Conservation (phyloP, 2,329 filamentous ascomycete species). For the Drechmeria coniospora region DNA sequence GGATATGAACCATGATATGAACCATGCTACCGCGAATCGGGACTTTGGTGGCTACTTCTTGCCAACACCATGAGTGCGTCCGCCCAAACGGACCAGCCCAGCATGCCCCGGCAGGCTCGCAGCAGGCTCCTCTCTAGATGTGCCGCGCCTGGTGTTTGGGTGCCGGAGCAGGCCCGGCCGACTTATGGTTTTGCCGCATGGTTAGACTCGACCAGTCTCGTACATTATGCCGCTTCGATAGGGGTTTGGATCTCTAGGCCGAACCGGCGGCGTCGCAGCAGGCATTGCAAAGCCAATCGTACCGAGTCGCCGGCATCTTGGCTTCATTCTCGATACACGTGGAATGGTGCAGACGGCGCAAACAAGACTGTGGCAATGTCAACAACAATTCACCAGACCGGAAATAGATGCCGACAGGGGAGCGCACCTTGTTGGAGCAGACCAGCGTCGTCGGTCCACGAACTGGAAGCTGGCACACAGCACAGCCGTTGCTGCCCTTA, state of each 20-base stretch:
- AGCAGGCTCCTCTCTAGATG: too few relatives aligned
- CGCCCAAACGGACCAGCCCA: too few relatives aligned
- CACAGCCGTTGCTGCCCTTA: slow-evolving; percentile 29
- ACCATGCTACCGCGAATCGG: too few relatives aligned
- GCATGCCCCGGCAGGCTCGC: too few relatives aligned
- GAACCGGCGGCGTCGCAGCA: slow-evolving; percentile 15
- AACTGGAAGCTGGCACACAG: slow-evolving; percentile 31
- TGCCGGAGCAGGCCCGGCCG: too few relatives aligned
- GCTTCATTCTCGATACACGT: slow-evolving; percentile 25
- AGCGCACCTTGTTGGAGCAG: slow-evolving; percentile 33
- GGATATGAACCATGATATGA: too few relatives aligned
- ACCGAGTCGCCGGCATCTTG: slow-evolving; percentile 18
- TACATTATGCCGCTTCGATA: neutral
- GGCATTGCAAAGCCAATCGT: slow-evolving; percentile 28
- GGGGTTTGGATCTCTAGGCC: slow-evolving; percentile 9
- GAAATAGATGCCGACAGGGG: neutral
- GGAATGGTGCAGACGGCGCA: slow-evolving; percentile 30
- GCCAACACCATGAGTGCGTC: too few relatives aligned
- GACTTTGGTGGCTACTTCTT: too few relatives aligned
- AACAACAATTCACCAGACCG: slow-evolving; percentile 4
- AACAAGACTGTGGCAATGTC: slow-evolving; percentile 20
- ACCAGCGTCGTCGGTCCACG: slow-evolving; percentile 30
- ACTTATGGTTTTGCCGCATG: too few relatives aligned
- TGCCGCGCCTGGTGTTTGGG: too few relatives aligned
- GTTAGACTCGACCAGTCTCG: too few relatives aligned